Base-by-base conservation (phyloP, 179 eudicot genomes). In the Heliamphora pulchella region DNA sequence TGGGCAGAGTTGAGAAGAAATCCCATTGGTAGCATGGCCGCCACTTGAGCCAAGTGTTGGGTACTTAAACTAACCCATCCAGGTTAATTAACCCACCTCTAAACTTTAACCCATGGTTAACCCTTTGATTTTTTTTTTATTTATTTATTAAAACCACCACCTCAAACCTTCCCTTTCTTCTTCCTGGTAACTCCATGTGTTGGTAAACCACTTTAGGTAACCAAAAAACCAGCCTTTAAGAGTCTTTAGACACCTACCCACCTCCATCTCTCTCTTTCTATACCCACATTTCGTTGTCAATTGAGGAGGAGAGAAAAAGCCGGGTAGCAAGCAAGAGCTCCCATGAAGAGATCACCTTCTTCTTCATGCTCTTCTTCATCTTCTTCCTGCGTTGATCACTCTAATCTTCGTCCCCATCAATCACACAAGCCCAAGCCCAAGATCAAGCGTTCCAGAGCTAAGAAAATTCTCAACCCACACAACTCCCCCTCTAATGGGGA, bases 311-410 rank as follows among this genome's bases (percentile, higher is more conserved):
- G 82, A 47, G 82, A 74, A 61, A 79, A 51, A 77, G 81, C 2
- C n/a, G 10, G 79, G 14, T 15, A 11, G 2, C 18, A 44, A 15
- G 47, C 66, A 65, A 31, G 9, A 14, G 6, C 67, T 5, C 67
- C 64, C 31, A 79, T 75, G 77, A 75, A 71, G 80, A 65, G 57
- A 64, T 68, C 89, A 5, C 54, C 78, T 53, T 79, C 90, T 47
- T 75, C 88, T 5, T 86, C 91, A 0, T 82, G 86, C 5, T 84
- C 94, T 7, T 87, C 90, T 0, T 85, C 92, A 11, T 87, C 93
- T 0, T 83, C 94, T 7, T 86, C 94, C 0, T 88, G 89, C 5
- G 80, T 88, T 74, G 90, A 9, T 31, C 46, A 87, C 20, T 67
- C 82, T 82, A 63, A 69, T 71, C 68, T 20, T 2, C 18, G 3